A percentile compares a stretch with the other conserved stretches of the same genome.
phyloP scores from a whole-genome alignment of 495 filamentous ascomycete genomes.

The Xylaria grammica region DNA sequence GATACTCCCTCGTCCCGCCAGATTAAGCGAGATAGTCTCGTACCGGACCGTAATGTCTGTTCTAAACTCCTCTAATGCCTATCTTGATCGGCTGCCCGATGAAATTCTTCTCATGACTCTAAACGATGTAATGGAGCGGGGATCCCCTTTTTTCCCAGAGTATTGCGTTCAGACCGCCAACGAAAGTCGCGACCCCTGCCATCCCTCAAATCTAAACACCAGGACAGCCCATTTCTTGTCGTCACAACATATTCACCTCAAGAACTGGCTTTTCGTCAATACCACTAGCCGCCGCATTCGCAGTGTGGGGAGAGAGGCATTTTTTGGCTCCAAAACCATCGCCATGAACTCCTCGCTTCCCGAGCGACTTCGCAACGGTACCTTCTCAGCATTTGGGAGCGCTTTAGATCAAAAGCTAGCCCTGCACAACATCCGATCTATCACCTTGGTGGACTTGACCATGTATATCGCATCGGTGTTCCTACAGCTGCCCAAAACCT shows the following conservation, averaged over 20 bases:
- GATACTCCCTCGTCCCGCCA: neutral
- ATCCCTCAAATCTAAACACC: neutral
- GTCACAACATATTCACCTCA: neutral
- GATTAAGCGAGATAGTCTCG: neutral
- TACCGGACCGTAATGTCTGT: neutral
- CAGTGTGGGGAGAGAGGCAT: neutral
- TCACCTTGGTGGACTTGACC: neutral
- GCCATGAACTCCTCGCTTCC: neutral
- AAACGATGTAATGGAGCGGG: neutral
- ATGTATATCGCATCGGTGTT: neutral
- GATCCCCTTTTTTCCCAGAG: neutral
- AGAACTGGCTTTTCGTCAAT: neutral
- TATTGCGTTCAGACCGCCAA: neutral
- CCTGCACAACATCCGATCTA: neutral
- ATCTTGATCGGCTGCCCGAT: neutral
- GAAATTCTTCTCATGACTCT: constrained; percentile 9
- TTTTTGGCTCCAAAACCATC: neutral
- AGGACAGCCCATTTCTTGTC: neutral
- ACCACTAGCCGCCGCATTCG: neutral
- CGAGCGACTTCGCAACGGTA: neutral
- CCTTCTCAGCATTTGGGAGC: neutral
- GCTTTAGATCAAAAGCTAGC: neutral
- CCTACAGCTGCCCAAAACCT: neutral
- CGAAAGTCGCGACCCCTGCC: neutral
- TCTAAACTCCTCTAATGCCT: neutral